These are phyloP conservation scores for Hypoxylon sp. DNA, from an alignment of 2,329 filamentous ascomycete species.

Conservation along the genomic window DNA sequence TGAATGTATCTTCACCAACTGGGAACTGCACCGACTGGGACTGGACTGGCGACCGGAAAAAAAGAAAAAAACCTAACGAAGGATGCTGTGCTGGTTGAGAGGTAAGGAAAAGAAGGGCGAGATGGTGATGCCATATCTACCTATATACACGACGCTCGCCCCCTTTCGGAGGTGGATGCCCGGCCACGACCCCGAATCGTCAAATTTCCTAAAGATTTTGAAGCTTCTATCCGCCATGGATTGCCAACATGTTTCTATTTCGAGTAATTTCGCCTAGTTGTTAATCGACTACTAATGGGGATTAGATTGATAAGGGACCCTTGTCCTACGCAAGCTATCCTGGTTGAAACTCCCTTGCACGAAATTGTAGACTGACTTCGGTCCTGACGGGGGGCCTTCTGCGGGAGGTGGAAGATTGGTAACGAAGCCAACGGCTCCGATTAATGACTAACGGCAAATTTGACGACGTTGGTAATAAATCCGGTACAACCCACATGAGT, in stretches of 20 bases:
- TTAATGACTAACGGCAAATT: constrained; percentile 1
- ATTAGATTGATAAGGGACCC: constrained; percentile 21
- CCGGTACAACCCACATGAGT: constrained; percentile 10
- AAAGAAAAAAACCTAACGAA: constrained; percentile 26
- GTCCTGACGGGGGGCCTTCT: constrained; percentile 13
- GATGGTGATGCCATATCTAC: constrained; percentile 4
- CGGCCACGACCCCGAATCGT: constrained; percentile 14
- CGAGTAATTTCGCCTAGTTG: constrained; percentile 36
- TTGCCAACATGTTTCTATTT: constrained; percentile 36
- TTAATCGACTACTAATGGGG: constrained; percentile 32
- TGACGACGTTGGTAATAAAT: constrained; percentile 20
- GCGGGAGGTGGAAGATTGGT: constrained; percentile 16
- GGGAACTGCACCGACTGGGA: constrained; percentile 32
- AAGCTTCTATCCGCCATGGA: constrained; percentile 21
- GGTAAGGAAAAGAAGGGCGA: background rate
- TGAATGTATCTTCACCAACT: constrained; percentile 29
- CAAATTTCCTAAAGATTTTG: constrained; percentile 8
- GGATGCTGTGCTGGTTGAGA: constrained; percentile 17
- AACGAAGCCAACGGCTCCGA: constrained; percentile 28
- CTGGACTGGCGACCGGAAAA: constrained; percentile 2
- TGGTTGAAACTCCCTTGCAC: constrained; percentile 22
- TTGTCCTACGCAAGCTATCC: constrained; percentile 23
- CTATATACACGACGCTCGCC: background rate
- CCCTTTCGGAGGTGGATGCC: constrained; percentile 17
- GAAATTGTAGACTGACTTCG: constrained; percentile 36